Conservation (phyloP, 371 early-diverging fungal genomes). For the Mortierella sp. region DNA sequence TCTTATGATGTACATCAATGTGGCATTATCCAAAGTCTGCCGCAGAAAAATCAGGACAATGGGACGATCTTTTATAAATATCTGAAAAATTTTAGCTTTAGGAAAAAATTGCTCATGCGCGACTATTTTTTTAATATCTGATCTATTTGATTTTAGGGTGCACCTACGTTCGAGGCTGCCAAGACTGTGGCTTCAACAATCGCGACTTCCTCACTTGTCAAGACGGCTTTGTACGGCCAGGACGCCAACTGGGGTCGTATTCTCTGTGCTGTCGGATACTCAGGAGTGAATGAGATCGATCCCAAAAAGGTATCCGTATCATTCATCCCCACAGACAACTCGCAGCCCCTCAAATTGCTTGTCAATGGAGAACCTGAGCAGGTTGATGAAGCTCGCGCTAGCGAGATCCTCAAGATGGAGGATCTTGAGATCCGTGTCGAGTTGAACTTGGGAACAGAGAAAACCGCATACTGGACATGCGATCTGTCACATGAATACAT, state of each 20-base stretch:
- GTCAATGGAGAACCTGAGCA: constrained; percentile 85
- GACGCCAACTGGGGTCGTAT: constrained; percentile 99
- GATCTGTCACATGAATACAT: constrained; percentile 96
- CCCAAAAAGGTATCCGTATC: constrained; percentile 83
- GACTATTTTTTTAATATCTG: neutral
- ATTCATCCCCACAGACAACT: constrained; percentile 77
- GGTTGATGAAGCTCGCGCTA: constrained; percentile 85
- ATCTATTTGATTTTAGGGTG: constrained; percentile 64
- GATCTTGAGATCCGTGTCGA: constrained; percentile 86
- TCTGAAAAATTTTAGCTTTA: neutral
- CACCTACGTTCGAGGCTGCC: constrained; percentile 78
- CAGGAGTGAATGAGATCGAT: constrained; percentile 77
- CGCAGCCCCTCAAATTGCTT: constrained; percentile 77
- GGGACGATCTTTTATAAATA: neutral
- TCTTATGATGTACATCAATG: neutral
- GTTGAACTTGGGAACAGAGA: constrained; percentile 79
- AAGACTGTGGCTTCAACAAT: constrained; percentile 89
- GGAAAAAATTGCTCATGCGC: neutral
- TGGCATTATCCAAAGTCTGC: neutral
- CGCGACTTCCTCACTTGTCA: constrained; percentile 92
- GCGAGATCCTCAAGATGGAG: constrained; percentile 85
- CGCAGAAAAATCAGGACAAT: neutral
- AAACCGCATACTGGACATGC: constrained; percentile 93
- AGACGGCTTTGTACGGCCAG: constrained; percentile 95
- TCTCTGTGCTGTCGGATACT: constrained; percentile 86